These are phyloP conservation scores for Pleurostoma richardsiae DNA, from an alignment of 2,329 filamentous ascomycete genomes.

Conservation along the genomic window DNA sequence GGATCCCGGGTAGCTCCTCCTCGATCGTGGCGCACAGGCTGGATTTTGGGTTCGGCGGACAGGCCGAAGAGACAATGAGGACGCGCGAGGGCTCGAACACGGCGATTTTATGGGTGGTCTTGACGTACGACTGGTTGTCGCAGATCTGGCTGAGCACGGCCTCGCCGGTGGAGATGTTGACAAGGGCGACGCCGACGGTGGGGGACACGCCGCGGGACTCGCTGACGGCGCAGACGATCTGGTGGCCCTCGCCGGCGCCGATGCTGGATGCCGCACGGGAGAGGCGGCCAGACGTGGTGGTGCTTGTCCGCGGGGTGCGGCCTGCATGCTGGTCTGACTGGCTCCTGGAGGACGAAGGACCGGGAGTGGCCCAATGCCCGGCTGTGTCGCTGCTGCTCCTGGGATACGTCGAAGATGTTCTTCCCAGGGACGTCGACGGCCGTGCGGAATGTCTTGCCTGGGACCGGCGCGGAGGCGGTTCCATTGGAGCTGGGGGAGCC, in stretches of 20 bases:
- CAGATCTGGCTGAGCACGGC: constrained; percentile 84
- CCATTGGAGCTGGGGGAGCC: too few species aligned
- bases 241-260: constrained; percentile 50
- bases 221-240: constrained; percentile 81
- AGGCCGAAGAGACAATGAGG: constrained; percentile 69
- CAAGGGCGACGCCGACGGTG: constrained; percentile 77
- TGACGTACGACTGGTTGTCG: constrained; percentile 87
- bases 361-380: too few species aligned
- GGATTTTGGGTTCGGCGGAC: constrained; percentile 59
- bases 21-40: constrained; percentile 71
- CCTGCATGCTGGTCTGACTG: constrained; percentile 1
- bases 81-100: constrained; percentile 78
- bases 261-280: constrained; percentile 35
- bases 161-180: constrained; percentile 82
- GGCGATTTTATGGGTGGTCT: constrained; percentile 79
- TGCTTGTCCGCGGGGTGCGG: constrained; percentile 22
- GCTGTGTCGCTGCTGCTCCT: too few species aligned
- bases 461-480: too few species aligned
- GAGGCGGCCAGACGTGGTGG: constrained; percentile 34
- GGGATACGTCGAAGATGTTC: too few species aligned
- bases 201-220: constrained; percentile 86
- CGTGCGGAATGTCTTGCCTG: too few species aligned
- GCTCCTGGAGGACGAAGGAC: neutral
- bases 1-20: constrained; percentile 61
- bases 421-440: too few species aligned